A percentile compares a stretch with the other conserved stretches of the same genome.
phyloP scores from a whole-genome alignment of 2,329 filamentous ascomycete species.

The Nigrograna mackinnonii region DNA sequence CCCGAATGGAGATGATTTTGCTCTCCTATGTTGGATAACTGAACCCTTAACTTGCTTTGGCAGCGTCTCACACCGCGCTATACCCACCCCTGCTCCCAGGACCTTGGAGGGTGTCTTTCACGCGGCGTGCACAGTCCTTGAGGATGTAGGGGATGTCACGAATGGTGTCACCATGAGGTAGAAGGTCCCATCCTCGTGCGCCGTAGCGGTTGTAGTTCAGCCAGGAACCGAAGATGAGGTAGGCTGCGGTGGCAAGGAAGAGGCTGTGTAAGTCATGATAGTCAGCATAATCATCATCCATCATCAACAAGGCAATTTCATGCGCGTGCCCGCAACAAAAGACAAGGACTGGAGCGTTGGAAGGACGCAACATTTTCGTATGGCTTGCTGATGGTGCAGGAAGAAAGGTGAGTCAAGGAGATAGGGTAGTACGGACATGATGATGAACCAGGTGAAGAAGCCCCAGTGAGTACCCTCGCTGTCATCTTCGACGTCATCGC shows the following conservation, averaged over 20 bases:
- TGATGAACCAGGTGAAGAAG: slow-evolving; percentile 95
- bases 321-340: slow-evolving; percentile 1
- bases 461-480: slow-evolving; percentile 71
- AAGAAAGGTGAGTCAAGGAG: too few relatives aligned
- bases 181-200: slow-evolving; percentile 89
- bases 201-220: slow-evolving; percentile 98
- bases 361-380: too few relatives aligned
- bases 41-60: too few relatives aligned
- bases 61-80: slow-evolving; percentile 82
- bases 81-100: slow-evolving; percentile 87
- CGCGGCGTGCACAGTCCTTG: slow-evolving; percentile 81
- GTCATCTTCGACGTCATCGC: slow-evolving; percentile 54
- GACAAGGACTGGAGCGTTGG: slow-evolving; percentile 6
- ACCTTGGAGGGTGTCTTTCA: slow-evolving; percentile 83
- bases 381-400: too few relatives aligned
- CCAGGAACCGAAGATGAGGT: slow-evolving; percentile 98
- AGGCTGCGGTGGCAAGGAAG: slow-evolving; percentile 83
- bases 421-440: slow-evolving; percentile 67
- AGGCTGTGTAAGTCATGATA: slow-evolving; percentile 60
- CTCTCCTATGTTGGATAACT: too few relatives aligned
- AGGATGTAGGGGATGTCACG: slow-evolving; percentile 90
- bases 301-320: too few relatives aligned
- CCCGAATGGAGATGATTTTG: too few relatives aligned
- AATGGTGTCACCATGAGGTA: slow-evolving; percentile 90
- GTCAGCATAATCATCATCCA: slow-evolving; percentile 14